Percentiles rank a stretch among this genome's conserved stretches.
phyloP scores from a whole-genome alignment of 306 rosid genomes.

The Cucumis hystrix region DNA sequence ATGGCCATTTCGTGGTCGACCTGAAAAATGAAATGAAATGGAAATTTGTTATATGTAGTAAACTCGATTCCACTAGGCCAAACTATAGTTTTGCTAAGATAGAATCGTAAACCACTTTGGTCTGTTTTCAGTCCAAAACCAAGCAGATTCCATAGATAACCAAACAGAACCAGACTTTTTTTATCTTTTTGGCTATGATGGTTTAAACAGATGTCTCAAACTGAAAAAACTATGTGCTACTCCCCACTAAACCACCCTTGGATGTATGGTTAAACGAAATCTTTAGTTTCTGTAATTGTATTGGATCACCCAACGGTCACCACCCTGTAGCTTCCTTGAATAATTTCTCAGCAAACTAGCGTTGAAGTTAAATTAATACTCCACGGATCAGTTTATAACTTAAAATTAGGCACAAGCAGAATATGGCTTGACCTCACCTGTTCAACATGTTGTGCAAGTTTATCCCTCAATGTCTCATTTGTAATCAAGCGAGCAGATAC shows the following conservation, averaged over 20 bases:
- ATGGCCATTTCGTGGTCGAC: constrained; percentile 94
- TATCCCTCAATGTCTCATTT: constrained; percentile 57
- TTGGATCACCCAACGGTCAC: too few species aligned
- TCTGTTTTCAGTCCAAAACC: background rate
- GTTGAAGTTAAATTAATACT: background rate
- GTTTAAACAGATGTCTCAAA: background rate
- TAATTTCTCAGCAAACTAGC: background rate
- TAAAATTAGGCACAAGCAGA: background rate
- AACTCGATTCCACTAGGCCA: background rate
- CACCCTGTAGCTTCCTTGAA: too few species aligned
- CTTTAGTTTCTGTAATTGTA: too few species aligned
- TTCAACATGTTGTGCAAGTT: constrained; percentile 81
- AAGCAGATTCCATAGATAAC: background rate
- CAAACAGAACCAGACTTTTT: background rate
- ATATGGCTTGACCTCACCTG: constrained; percentile 40
- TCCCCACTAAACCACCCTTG: too few species aligned
- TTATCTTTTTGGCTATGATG: background rate
- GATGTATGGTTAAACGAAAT: too few species aligned
- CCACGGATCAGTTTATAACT: background rate
- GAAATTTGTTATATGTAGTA: background rate
- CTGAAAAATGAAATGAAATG: constrained; percentile 20
- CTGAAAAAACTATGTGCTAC: background rate
- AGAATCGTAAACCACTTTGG: background rate
- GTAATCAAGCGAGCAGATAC: constrained; percentile 49
- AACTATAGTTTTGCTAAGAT: background rate